Evolutionary conservation across 441 rosid genomes (phyloP).

Genomic region (Biscutella laevigata): DNA sequence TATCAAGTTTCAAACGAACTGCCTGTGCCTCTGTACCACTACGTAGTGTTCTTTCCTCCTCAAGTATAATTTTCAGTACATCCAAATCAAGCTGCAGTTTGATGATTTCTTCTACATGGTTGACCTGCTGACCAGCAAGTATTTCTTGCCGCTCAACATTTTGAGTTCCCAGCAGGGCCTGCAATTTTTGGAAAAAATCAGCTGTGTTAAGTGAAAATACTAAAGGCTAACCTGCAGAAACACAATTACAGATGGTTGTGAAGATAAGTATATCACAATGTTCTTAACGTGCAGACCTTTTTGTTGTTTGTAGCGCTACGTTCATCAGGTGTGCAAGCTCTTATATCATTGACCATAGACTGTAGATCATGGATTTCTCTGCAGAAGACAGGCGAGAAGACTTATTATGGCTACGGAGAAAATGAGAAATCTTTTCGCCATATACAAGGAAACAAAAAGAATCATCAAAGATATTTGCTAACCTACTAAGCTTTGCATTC

Average conservation of each 20-base stretch:
- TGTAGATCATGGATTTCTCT: slow-evolving; percentile 66
- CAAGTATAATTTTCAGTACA: slow-evolving; percentile 67
- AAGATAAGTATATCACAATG: slow-evolving; percentile 3
- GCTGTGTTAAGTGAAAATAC: slow-evolving; percentile 11
- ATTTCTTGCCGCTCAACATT: slow-evolving; percentile 26
- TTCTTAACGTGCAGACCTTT: slow-evolving; percentile 34
- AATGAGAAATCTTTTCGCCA: slow-evolving; percentile 8
- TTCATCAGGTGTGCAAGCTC: slow-evolving; percentile 31
- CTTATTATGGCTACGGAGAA: slow-evolving; percentile 14
- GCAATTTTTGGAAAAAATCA: slow-evolving; percentile 18
- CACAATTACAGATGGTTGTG: background rate
- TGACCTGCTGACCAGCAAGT: slow-evolving; percentile 31
- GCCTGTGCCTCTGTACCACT: slow-evolving; percentile 42
- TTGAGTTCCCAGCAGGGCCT: slow-evolving; percentile 36
- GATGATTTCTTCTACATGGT: slow-evolving; percentile 56
- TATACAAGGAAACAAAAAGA: slow-evolving; percentile 14
- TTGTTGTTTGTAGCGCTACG: slow-evolving; percentile 23
- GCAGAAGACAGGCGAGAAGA: slow-evolving; percentile 27
- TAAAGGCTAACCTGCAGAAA: slow-evolving; percentile 3
- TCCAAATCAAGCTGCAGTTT: slow-evolving; percentile 86
- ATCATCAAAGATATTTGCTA: slow-evolving; percentile 26
- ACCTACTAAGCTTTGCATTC: slow-evolving; percentile 73
- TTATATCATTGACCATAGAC: slow-evolving; percentile 36
- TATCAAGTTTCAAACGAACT: slow-evolving; percentile 42
- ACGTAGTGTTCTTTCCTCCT: slow-evolving; percentile 63